Conservation (phyloP, 768 basidiomycete species). For the Tricholoma flavovirens region DNA sequence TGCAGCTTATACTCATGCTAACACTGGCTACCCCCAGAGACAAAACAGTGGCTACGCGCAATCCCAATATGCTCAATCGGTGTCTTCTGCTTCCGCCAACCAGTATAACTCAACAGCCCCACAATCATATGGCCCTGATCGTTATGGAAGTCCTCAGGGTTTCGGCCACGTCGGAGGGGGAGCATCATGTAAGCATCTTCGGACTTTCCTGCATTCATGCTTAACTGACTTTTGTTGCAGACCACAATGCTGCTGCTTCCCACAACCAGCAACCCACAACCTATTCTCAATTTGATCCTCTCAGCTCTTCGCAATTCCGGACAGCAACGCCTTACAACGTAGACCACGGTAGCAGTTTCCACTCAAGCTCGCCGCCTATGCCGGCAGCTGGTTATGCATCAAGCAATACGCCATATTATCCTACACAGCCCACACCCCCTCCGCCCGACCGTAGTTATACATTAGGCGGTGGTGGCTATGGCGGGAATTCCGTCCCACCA, state of each 20-base stretch:
- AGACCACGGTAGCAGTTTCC: constrained; percentile 18
- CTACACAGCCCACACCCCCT: constrained; percentile 16
- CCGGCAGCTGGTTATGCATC: constrained; percentile 17
- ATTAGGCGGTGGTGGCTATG: constrained; percentile 39
- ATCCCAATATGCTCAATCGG: constrained; percentile 20
- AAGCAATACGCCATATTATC: constrained; percentile 23
- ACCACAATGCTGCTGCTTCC: constrained; percentile 42
- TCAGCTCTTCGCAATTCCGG: constrained; percentile 27
- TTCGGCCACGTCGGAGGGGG: constrained; percentile 54
- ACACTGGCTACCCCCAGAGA: constrained; percentile 12
- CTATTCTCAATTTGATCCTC: constrained; percentile 50
- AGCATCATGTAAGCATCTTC: constrained; percentile 44
- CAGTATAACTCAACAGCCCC: constrained; percentile 30
- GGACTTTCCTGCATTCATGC: neutral
- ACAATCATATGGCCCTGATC: constrained; percentile 30
- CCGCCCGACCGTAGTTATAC: constrained; percentile 49
- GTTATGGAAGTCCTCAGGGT: constrained; percentile 23
- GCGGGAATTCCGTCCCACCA: constrained; percentile 33
- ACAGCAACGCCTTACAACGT: constrained; percentile 1
- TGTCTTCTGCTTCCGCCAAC: constrained; percentile 23
- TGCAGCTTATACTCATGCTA: constrained; percentile 9
- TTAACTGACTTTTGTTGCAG: constrained; percentile 27
- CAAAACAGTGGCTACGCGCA: constrained; percentile 20
- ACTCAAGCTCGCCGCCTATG: constrained; percentile 21
- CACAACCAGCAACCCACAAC: constrained; percentile 44